Conservation (phyloP, 2,329 filamentous ascomycete genomes). For the Lasiodiplodia hormozganensis region DNA sequence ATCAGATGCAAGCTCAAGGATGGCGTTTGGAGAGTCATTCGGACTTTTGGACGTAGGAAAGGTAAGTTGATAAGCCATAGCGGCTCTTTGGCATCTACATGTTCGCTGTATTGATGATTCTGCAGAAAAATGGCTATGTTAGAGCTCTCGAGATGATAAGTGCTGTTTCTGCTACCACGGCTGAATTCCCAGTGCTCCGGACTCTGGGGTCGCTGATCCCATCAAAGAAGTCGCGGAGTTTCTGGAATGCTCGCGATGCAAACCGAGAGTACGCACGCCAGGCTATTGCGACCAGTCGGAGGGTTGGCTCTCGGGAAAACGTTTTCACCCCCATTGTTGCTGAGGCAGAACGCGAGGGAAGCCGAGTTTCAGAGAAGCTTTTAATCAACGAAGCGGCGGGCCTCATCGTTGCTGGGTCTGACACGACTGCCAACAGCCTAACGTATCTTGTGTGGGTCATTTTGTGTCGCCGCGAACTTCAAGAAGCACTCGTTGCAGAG, state of each 20-base stretch:
- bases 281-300: background rate
- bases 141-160: background rate
- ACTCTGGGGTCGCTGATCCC: background rate
- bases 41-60: background rate
- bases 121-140: background rate
- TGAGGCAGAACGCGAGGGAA: background rate
- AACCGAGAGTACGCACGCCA: background rate
- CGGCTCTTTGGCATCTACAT: background rate
- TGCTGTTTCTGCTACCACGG: no score
- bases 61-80: background rate
- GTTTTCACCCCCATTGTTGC: background rate
- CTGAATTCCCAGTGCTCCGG: background rate
- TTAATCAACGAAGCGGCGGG: conserved; percentile 46
- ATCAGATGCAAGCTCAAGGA: background rate
- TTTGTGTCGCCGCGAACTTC: conserved; percentile 22
- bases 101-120: background rate
- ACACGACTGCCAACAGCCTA: conserved; percentile 59
- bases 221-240: background rate
- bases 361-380: conserved; percentile 22
- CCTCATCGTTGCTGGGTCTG: conserved; percentile 60
- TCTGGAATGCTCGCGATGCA: background rate
- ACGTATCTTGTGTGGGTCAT: conserved; percentile 56
- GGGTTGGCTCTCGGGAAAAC: background rate
- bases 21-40: background rate
- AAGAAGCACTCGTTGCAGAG: conserved; percentile 31